Base-by-base conservation (phyloP, 768 basidiomycete species). In the Auricularia sp. region DNA sequence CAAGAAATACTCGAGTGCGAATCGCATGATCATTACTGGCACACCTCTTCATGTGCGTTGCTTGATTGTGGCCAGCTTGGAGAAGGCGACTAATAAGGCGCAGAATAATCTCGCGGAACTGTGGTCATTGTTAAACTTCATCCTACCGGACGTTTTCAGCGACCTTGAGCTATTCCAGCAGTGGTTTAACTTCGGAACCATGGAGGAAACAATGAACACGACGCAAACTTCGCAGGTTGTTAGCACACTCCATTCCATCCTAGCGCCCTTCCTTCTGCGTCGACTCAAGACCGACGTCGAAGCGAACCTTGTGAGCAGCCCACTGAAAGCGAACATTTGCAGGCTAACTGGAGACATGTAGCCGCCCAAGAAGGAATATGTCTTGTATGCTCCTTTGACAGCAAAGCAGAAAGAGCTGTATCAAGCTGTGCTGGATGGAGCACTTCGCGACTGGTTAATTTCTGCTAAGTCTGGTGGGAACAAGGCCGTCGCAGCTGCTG, bases 91-190 rank as follows among this genome's bases (percentile, higher is more conserved):
- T 64, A 53, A 68, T 36, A 53, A 14, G 29, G 23, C 34, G 1
- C 71, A 99, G 91, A 98, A 99, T 75, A 98, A 98, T 71, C 81
- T 99, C 2, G 83, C 88, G 3, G 97, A 99, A 72, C 79, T 99
- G 3, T 98, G 94, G 96, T 87, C 92, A 2, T 78, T 98, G 18
- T 84, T 99, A 36, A 97, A 97, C 72, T 99, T 98, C 70, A 91
- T 98, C 65, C 81, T 98, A 3, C 97, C 97, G 0, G 88, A 94
- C 68, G 87, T 98, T 62, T 98, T 98, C 72, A 84, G 87, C 65
- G 92, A 98, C 69, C 78, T 96, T 23, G 87, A 91, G 63, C 81
- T 87, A 3, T 97, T 97, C 78, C 91, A 96, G 74, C 85, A 93
- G 71, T 93, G 91, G 94, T 91, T 91, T 71, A 87, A 88, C 71